Percentiles rank a stretch among this genome's conserved stretches.
These are phyloP conservation scores for Schwanniomyces sp. DNA, from an alignment of 805 yeast species.

Conservation along the genomic window DNA sequence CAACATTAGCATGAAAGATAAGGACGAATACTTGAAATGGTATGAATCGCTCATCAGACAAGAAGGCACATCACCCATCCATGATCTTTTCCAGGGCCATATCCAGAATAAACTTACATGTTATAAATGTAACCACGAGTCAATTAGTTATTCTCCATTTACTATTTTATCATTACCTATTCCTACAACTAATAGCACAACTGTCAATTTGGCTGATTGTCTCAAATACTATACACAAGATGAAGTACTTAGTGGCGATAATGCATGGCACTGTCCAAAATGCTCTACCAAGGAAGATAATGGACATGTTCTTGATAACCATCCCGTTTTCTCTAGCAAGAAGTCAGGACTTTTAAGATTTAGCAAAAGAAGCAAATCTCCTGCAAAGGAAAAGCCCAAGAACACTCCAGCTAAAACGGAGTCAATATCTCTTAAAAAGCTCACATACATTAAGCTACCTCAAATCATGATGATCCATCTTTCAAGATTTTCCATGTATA, in stretches of 20 bases:
- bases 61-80: constrained; percentile 69
- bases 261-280: constrained; percentile 84
- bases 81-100: constrained; percentile 70
- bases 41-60: constrained; percentile 46
- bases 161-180: constrained; percentile 64
- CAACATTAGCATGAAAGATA: constrained; percentile 28
- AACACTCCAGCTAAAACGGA: constrained; percentile 2
- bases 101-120: constrained; percentile 64
- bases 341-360: constrained; percentile 35
- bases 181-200: constrained; percentile 34
- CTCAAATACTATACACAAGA: constrained; percentile 59
- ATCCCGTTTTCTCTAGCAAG: constrained; percentile 38
- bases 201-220: constrained; percentile 58
- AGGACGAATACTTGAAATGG: constrained; percentile 63
- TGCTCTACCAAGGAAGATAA: constrained; percentile 42
- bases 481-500: constrained; percentile 46
- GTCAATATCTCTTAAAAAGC: constrained; percentile 22
- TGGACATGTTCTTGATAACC: constrained; percentile 21
- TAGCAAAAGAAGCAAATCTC: constrained; percentile 35
- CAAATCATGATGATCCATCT: constrained; percentile 40
- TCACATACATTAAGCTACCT: constrained; percentile 35
- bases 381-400: constrained; percentile 20
- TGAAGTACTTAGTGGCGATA: constrained; percentile 69
- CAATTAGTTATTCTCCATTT: constrained; percentile 61
- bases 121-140: constrained; percentile 60